Base-by-base conservation (phyloP, 495 filamentous ascomycete genomes). In the Saxophila tyrrhenica region DNA sequence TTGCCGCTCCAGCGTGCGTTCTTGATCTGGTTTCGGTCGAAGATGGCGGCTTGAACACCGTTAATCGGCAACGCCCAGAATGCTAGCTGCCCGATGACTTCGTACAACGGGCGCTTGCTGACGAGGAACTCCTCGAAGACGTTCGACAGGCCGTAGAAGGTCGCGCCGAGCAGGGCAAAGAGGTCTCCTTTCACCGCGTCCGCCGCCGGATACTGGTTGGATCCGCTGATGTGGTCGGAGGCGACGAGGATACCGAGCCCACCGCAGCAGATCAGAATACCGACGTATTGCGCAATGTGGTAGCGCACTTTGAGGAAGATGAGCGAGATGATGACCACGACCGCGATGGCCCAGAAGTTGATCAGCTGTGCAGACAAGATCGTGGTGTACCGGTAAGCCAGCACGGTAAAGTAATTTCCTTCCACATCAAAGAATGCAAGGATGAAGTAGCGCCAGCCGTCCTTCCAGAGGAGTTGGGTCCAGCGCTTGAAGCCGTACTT, bases 321-420 rank as follows among this genome's bases (percentile, higher is more conserved):
- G 70, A 90, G 86, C 9, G 90, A 95, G 62, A 96, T 69, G 56
- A 84, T 65, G 23, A 97, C 89, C 24, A 98, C 92, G 53, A 92
- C 81, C 19, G 91, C 87, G 56, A 98, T 98, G 60, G 90, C 84
- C 91, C 92, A 98, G 78, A 98, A 97, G 75, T 95, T 95, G 70
- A 98, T 89, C 29, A 98, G 76, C 71, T 96, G 90, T 9, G 87
- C 89, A 50, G 86, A 92, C 35, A 92, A 79, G 66, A 90, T 84
- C 64, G 82, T 92, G 47, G 89, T 94, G 70, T 95, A 94, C 24
- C 85, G 78, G 74, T 95, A 97, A 39, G 89, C 92, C 22, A 96
- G 78, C 44, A 98, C 92, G 58, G 86, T 84, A 69, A 97, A 96
- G 75, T 95, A 98, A 71, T 98, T 98, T 42, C 92, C 92, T 72